Percentiles rank a stretch among this genome's conserved stretches.
These are phyloP conservation scores for Phytophthora parvispora DNA, from an alignment of 352 stramenopile species.

Conservation along the genomic window DNA sequence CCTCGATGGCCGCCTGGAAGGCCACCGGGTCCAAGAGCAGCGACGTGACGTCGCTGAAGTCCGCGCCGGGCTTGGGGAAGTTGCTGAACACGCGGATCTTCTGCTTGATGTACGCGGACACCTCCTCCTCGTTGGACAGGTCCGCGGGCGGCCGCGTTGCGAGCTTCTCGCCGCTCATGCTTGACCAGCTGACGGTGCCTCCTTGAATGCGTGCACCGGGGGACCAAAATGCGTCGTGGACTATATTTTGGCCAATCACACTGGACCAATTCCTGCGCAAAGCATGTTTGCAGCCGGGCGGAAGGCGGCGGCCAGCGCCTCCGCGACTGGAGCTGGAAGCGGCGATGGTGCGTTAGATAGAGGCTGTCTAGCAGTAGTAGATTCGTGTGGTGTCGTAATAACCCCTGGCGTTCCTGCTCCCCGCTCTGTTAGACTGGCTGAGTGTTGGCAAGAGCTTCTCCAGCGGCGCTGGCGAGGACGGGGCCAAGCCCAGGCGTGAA, in stretches of 20 bases:
- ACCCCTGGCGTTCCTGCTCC: neutral
- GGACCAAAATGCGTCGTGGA: slow-evolving; percentile 2
- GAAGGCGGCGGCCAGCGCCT: slow-evolving; percentile 7
- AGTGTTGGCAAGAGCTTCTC: slow-evolving; percentile 44
- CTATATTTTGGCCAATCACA: slow-evolving; percentile 20
- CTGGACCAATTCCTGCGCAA: slow-evolving; percentile 3
- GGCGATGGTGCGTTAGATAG: neutral
- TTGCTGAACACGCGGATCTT: slow-evolving; percentile 79
- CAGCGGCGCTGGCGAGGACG: slow-evolving; percentile 4
- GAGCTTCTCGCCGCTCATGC: slow-evolving; percentile 35
- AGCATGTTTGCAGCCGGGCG: slow-evolving; percentile 46
- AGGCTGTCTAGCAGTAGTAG: neutral
- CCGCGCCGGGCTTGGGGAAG: slow-evolving; percentile 60
- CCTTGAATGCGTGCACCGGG: slow-evolving; percentile 7
- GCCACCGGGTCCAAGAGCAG: slow-evolving; percentile 75
- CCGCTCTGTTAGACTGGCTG: slow-evolving; percentile 55
- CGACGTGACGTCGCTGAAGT: slow-evolving; percentile 82
- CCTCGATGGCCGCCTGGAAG: slow-evolving; percentile 82
- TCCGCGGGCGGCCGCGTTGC: slow-evolving; percentile 33
- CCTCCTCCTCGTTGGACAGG: slow-evolving; percentile 56
- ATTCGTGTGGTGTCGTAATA: neutral
- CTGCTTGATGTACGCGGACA: slow-evolving; percentile 69
- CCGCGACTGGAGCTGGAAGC: neutral
- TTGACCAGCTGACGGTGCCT: neutral
- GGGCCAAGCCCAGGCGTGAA: slow-evolving; percentile 7